Percentiles rank a stretch among this genome's conserved stretches.
Evolutionary conservation across 768 basidiomycete genomes (phyloP).

Genomic region (Daedaleopsis nitida): DNA sequence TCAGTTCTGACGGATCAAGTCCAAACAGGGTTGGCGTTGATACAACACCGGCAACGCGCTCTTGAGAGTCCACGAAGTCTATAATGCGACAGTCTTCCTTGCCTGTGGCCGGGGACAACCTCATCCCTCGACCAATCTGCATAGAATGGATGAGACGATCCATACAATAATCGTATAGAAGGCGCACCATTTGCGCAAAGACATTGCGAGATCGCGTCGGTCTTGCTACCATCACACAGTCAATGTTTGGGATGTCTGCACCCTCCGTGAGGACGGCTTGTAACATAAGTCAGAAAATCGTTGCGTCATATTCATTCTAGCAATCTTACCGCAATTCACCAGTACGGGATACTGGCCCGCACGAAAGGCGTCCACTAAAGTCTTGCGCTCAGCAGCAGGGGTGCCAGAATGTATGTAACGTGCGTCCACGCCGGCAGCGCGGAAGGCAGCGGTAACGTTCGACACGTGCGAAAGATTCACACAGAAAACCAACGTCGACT

Average conservation of each 20-base stretch:
- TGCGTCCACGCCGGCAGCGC: conserved; percentile 79
- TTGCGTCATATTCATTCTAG: no score
- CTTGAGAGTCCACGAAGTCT: conserved; percentile 83
- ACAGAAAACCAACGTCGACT: conserved; percentile 92
- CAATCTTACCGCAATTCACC: conserved; percentile 75
- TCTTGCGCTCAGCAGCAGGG: conserved; percentile 59
- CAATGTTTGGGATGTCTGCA: conserved; percentile 92
- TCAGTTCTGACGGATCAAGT: conserved; percentile 67
- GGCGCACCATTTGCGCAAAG: conserved; percentile 88
- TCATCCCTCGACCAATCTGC: conserved; percentile 91
- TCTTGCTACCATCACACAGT: conserved; percentile 85
- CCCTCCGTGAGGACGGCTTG: conserved; percentile 90
- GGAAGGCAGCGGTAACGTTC: conserved; percentile 72
- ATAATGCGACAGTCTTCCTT: conserved; percentile 88
- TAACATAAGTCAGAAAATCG: background rate
- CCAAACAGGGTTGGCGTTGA: conserved; percentile 86
- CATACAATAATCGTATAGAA: background rate
- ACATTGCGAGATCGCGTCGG: conserved; percentile 89
- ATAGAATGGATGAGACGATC: background rate
- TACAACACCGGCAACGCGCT: conserved; percentile 68
- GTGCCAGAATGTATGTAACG: conserved; percentile 77
- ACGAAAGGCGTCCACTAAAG: conserved; percentile 67
- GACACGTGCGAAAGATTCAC: conserved; percentile 82
- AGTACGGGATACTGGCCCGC: conserved; percentile 80
- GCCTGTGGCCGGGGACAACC: conserved; percentile 76